Base-by-base conservation (phyloP, 2,329 filamentous ascomycete genomes). In the Apiospora saccharicola region DNA sequence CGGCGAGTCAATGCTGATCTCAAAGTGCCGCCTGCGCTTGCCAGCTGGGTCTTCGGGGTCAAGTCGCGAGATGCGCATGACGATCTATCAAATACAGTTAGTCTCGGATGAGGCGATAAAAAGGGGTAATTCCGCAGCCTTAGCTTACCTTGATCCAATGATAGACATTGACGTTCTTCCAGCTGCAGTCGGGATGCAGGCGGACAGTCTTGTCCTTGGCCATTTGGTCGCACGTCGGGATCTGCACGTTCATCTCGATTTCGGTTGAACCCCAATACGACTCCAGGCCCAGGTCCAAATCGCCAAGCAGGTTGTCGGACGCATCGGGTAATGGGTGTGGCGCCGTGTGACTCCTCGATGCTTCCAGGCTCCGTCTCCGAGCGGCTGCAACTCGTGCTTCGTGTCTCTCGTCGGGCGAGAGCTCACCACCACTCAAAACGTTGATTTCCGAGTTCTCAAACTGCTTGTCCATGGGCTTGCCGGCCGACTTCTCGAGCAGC, bases 1-100 rank as follows among this genome's bases (percentile, higher is more conserved):
- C 0, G 95, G 95, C 1, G 95, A 98, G 82, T 98, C 95, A 77
- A 98, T 98, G 76, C 94, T 97, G 78, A 98, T 98, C 82, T 98
- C 95, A 76, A 97, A 98, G 80, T 98, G 95, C 46, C 95, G 90
- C 75, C 95, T 90, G 79, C 95, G 95, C 74, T 85, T 88, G 47
- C 88, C 88, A 0, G 86, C 86, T 0, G 94, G 91, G 77, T 97
- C 93, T 14, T 92, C 90, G 51, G 91, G 89, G 77, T 98, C 95
- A 19, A 93, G 86, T 77, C 94, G 94, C 43, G 95, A 98, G 67
- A 98, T 91, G 70, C 95, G 92, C 90, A 98, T 94, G 74, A 98
- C 94, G 79, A 98, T 94, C 94, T 96, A 74, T 19, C 43, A 44
- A n/a, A 19, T 34, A 16, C 12, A 46, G 6, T 44, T 26, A 68